Evolutionary conservation across 768 basidiomycete genomes (phyloP), one percentile per base, ranked within the genome.

Genomic region (Pleurotus djamor): DNA sequence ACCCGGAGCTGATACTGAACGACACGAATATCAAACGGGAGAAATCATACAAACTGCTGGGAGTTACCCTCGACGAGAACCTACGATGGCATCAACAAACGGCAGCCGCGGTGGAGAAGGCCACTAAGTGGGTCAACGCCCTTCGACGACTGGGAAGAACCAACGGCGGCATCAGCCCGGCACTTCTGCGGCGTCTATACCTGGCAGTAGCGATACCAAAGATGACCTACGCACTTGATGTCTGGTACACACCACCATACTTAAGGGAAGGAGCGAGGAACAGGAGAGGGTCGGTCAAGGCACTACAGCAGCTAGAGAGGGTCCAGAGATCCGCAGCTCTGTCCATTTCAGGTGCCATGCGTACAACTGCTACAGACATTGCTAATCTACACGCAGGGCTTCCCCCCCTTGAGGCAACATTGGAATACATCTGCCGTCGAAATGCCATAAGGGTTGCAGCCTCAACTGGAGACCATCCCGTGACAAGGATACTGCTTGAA

Each of bases 321-420:
- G 41, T 65, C 5, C 64, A 65, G 48, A 13, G 64, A 2, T 12
- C 16, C 14, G 63, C 60, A 1, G 58, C 63, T 2, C 28, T 65
- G 9, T 12, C 38, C 9, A 60, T 64, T 48, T 76, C 75, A 0
- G 79, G 78, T 12, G 71, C 72, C 59, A 52, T 68, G 56, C 6
- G 52, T 2, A 44, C 63, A 5, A 59, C 67, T 9, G 51, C 67
- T 4, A 59, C 54, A 16, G 67, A 68, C 57, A 14, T 59, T 0
- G 57, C 68, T 4, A 61, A 68, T 4, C 57, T 59, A 8, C 67
- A 68, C 43, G 50, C 67, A 10, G 48, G 64, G 45, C 45, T 68
- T 32, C 60, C 63, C 7, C 67, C 67, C 6, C 14, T 63, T 16
- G 41, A 43, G 41, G 33, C 52, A 37, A 57, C 57, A 5, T 48